Evolutionary conservation across 441 rosid genomes (phyloP), one percentile per base, ranked within the genome.

Genomic region (Omphalea diandra): DNA sequence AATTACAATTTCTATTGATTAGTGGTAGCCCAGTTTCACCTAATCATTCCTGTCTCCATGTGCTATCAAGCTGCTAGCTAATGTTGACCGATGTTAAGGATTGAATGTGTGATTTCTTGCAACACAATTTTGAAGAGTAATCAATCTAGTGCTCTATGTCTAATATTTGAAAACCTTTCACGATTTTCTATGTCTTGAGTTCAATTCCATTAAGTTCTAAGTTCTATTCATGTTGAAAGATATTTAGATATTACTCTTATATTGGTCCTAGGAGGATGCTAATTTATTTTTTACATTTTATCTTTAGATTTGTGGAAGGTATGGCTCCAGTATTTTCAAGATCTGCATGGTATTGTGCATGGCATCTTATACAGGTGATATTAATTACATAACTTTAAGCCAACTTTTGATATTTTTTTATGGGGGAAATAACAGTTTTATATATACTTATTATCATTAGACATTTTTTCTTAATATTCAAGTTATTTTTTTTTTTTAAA

Each of bases 311-410:
- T 82, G 98, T 95, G 67, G 99, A 95, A 79, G 97, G 96, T 26
- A 95, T 95, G 99, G 99, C 99, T 77, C 99, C 99, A 0, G 99
- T 95, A 43, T 88, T 93, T 72, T 93, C 98, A 24, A 90, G 93
- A 84, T 80, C 93, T 80, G 97, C 99, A 76, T 95, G 99, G 99
- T 83, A 83, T 68, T 95, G 99, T 78, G 83, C 98, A 69, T 93
- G 99, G 98, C 93, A 95, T 86, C 96, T 95, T 68, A 88, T 95
- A 81, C 99, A 95, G 89, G 99, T 95, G 77, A 46, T n/a, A 4
- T 67, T 40, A 11, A 5, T 38, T 26, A 18, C 24, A 24, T 47
- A 63, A 29, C 10, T 33, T n/a, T 41, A 32, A 33, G 18, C 49
- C 64, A 53, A 24, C 24, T 52, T 38, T n/a, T n/a, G n/a, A n/a